phyloP scores from a whole-genome alignment of 805 yeast species.

The Candida endomychidarum region DNA sequence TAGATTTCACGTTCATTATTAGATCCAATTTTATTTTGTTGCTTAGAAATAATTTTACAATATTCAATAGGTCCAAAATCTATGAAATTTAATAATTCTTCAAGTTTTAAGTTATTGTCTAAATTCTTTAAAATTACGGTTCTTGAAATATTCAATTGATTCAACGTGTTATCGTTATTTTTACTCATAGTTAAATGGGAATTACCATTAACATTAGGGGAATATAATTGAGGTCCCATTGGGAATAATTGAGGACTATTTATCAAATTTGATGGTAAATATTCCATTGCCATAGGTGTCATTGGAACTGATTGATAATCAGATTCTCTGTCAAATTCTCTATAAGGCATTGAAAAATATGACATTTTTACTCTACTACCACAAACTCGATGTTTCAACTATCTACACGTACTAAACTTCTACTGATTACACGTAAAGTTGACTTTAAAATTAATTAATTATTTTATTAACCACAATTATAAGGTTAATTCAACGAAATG shows the following conservation, averaged over 20 bases:
- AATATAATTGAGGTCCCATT: neutral
- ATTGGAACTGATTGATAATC: constrained; percentile 4
- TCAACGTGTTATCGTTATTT: constrained; percentile 22
- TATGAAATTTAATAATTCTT: constrained; percentile 44
- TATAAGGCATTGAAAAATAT: constrained; percentile 7
- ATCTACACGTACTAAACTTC: too few relatives aligned
- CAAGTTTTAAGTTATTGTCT: constrained; percentile 22
- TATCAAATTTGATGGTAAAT: constrained; percentile 13
- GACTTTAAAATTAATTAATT: neutral
- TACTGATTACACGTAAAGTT: too few relatives aligned
- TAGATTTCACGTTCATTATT: constrained; percentile 1
- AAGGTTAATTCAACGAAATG: neutral
- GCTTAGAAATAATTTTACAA: constrained; percentile 39
- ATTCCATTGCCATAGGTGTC: constrained; percentile 12
- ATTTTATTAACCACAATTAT: neutral
- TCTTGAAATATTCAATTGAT: constrained; percentile 37
- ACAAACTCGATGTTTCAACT: too few relatives aligned
- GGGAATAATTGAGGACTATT: constrained; percentile 5
- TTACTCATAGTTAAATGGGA: constrained; percentile 10
- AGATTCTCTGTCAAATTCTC: neutral
- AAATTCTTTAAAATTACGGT: constrained; percentile 36
- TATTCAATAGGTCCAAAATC: constrained; percentile 65
- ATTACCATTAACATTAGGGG: constrained; percentile 1
- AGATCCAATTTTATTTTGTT: constrained; percentile 3
- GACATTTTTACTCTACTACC: too few relatives aligned